These are phyloP conservation scores for Coniella lustricola DNA, from an alignment of 2,329 filamentous ascomycete genomes.

Conservation along the genomic window DNA sequence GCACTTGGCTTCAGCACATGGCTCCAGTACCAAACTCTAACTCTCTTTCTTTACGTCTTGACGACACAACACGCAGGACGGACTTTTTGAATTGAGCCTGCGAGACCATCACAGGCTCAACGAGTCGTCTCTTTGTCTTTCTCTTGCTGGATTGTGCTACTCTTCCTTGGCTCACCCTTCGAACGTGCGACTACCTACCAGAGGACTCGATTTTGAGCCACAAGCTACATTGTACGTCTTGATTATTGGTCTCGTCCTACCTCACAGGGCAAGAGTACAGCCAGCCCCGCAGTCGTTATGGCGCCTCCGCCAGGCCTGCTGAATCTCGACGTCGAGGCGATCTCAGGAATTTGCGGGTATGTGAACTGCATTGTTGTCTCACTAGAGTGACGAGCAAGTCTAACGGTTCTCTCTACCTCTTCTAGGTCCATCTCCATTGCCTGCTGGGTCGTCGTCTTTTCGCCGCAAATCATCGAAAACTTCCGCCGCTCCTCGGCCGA, in stretches of 20 bases:
- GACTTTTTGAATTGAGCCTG: no score
- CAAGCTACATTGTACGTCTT: no score
- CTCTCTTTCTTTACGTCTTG: not conserved
- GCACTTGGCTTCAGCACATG: not conserved
- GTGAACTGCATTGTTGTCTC: not conserved
- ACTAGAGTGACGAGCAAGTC: no score
- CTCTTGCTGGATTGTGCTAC: no score
- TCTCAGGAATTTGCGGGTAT: conserved; percentile 85
- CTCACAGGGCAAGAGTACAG: not conserved
- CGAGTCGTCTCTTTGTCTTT: no score
- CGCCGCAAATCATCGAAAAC: conserved; percentile 93
- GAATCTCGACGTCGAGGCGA: conserved; percentile 78
- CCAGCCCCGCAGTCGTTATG: conserved; percentile 28
- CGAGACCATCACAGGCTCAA: no score
- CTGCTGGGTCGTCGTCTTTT: conserved; percentile 97
- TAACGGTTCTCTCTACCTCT: not conserved
- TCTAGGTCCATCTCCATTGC: conserved; percentile 86
- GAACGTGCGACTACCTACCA: no score
- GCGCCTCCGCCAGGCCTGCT: conserved; percentile 48
- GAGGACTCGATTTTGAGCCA: no score
- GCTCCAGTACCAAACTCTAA: not conserved
- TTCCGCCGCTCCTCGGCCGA: conserved; percentile 80
- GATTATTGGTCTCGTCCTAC: not conserved
- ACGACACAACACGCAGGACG: no score
- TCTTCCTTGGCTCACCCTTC: no score